Evolutionary conservation across 371 early-diverging fungal genomes (phyloP).

Genomic region (Capniomyces stellatus): DNA sequence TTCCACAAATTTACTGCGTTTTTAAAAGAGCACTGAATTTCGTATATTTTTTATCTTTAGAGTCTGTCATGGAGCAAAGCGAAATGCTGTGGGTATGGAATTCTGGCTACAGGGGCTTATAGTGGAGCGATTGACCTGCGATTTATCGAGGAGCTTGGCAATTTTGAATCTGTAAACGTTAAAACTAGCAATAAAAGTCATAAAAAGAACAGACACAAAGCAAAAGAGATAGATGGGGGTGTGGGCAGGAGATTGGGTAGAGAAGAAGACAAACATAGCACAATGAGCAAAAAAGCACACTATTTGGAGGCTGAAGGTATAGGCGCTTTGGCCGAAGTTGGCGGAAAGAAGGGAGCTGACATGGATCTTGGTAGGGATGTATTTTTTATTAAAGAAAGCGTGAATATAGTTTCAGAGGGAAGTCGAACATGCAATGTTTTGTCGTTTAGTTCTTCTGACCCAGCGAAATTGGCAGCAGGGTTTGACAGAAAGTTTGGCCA

Average conservation of each 20-base stretch:
- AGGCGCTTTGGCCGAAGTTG: neutral
- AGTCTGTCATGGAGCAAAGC: neutral
- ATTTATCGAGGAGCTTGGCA: neutral
- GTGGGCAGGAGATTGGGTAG: neutral
- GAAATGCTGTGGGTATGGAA: neutral
- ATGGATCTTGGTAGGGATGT: too few species aligned
- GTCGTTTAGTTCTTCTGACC: conserved; percentile 10
- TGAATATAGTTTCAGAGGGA: conserved; percentile 8
- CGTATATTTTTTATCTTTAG: too few species aligned
- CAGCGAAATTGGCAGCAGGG: conserved; percentile 15
- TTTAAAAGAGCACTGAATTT: too few species aligned
- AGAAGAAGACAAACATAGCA: too few species aligned
- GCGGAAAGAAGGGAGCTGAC: too few species aligned
- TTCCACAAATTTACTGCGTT: too few species aligned
- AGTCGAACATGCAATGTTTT: conserved; percentile 11
- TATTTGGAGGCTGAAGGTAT: neutral
- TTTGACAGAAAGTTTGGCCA: conserved; percentile 16
- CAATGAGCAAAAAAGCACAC: neutral
- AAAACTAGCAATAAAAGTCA: too few species aligned
- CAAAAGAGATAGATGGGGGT: neutral
- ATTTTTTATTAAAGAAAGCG: neutral
- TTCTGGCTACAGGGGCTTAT: neutral
- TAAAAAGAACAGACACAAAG: neutral
- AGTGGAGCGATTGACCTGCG: neutral
- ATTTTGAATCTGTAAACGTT: too few species aligned